These are phyloP conservation scores for Elaeis oleifera DNA, from an alignment of 202 grass and related monocot species.

Conservation along the genomic window DNA sequence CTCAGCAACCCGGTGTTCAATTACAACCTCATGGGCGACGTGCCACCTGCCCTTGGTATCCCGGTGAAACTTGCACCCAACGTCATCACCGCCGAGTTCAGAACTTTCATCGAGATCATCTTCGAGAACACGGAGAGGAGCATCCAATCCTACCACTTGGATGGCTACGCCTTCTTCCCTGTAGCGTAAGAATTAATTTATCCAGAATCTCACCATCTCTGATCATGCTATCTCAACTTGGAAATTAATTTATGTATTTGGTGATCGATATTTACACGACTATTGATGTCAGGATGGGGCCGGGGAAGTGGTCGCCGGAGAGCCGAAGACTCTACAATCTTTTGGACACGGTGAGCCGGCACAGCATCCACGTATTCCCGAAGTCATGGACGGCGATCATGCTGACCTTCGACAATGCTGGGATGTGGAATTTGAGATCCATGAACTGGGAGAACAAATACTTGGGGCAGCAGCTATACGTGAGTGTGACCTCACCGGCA, in stretches of 20 bases:
- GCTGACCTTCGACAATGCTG: slow-evolving; percentile 87
- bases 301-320: slow-evolving; percentile 61
- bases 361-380: slow-evolving; percentile 81
- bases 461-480: slow-evolving; percentile 76
- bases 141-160: slow-evolving; percentile 57
- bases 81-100: slow-evolving; percentile 48
- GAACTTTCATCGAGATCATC: slow-evolving; percentile 78
- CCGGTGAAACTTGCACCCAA: slow-evolving; percentile 34
- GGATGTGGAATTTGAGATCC: slow-evolving; percentile 81
- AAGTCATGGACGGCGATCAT: slow-evolving; percentile 69
- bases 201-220: too few relatives aligned
- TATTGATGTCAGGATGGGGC: slow-evolving; percentile 52
- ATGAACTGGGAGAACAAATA: slow-evolving; percentile 64
- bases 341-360: slow-evolving; percentile 76
- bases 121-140: slow-evolving; percentile 91
- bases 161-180: slow-evolving; percentile 83
- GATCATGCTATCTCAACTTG: not conserved
- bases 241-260: not conserved
- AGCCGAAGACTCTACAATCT: slow-evolving; percentile 64
- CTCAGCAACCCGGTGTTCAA: slow-evolving; percentile 28
- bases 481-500: slow-evolving; percentile 55
- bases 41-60: slow-evolving; percentile 18
- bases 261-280: too few relatives aligned
- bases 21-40: slow-evolving; percentile 60
- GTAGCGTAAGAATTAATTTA: slow-evolving; percentile 29